Evolutionary conservation across 2,329 filamentous ascomycete species (phyloP).

Genomic region (Alternaria sp.): DNA sequence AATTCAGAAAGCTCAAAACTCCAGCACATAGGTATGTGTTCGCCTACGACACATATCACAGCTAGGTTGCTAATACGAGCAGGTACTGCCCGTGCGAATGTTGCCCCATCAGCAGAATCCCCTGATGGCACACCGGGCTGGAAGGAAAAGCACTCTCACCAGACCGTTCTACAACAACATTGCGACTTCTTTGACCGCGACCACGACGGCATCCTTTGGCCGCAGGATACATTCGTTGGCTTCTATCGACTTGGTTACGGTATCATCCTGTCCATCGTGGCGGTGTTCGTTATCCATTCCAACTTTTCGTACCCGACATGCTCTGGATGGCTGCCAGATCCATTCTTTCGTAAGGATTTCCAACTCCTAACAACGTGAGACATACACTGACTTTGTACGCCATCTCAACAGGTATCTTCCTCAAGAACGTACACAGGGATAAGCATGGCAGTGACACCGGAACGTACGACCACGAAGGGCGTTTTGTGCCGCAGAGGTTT

Average conservation of each 20-base stretch:
- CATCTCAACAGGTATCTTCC: conserved; percentile 35
- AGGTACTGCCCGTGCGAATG: conserved; percentile 6
- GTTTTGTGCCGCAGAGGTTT: conserved; percentile 57
- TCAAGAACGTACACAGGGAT: conserved; percentile 53
- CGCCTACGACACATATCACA: not conserved
- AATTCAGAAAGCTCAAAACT: conserved; percentile 2
- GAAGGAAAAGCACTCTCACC: conserved; percentile 6
- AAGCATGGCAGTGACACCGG: conserved; percentile 57
- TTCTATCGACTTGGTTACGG: conserved; percentile 59
- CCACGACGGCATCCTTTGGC: conserved; percentile 62
- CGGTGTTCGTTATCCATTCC: conserved; percentile 59
- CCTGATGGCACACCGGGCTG: conserved; percentile 4
- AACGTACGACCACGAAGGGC: conserved; percentile 57
- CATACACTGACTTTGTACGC: not conserved
- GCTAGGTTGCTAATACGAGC: not conserved
- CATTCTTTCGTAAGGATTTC: conserved; percentile 46
- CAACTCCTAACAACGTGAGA: not conserved
- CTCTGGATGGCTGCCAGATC: conserved; percentile 55
- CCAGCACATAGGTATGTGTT: conserved; percentile 3
- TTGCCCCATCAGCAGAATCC: not conserved
- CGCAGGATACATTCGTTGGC: conserved; percentile 60
- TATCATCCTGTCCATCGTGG: conserved; percentile 54
- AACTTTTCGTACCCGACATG: conserved; percentile 62
- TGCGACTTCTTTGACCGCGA: conserved; percentile 64
- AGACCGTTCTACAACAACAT: conserved; percentile 56